Percentiles rank a stretch among this genome's conserved stretches.
Evolutionary conservation across 805 yeast species (phyloP).

Genomic region (Kazachstania viticola): DNA sequence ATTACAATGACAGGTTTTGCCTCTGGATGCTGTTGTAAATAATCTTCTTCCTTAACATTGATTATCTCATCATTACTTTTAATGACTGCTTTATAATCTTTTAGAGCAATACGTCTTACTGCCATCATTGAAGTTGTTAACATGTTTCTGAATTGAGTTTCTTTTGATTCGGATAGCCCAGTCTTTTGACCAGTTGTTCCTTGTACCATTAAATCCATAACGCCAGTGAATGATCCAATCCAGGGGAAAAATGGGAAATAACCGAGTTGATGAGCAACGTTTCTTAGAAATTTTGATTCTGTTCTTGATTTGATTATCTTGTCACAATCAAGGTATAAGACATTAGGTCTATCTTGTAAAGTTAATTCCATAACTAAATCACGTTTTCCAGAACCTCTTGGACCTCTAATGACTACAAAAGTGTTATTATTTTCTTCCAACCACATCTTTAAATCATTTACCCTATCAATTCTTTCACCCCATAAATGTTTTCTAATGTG

Average conservation of each 20-base stretch:
- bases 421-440: slow-evolving; percentile 82
- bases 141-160: slow-evolving; percentile 72
- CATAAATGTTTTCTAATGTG: slow-evolving; percentile 33
- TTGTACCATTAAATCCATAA: slow-evolving; percentile 76
- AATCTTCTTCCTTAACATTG: slow-evolving; percentile 61
- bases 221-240: slow-evolving; percentile 68
- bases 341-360: slow-evolving; percentile 45
- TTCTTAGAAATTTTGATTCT: slow-evolving; percentile 55
- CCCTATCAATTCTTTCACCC: slow-evolving; percentile 60
- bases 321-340: slow-evolving; percentile 71
- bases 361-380: slow-evolving; percentile 64
- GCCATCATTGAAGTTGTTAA: slow-evolving; percentile 61
- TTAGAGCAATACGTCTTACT: slow-evolving; percentile 50
- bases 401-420: slow-evolving; percentile 83
- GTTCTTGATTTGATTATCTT: slow-evolving; percentile 58
- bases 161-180: slow-evolving; percentile 75
- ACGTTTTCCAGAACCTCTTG: slow-evolving; percentile 89
- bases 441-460: slow-evolving; percentile 65
- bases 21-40: slow-evolving; percentile 74
- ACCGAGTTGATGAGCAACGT: slow-evolving; percentile 68
- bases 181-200: slow-evolving; percentile 91
- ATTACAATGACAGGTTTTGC: slow-evolving; percentile 77
- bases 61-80: slow-evolving; percentile 24
- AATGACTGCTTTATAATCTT: slow-evolving; percentile 30
- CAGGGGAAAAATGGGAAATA: slow-evolving; percentile 92